phyloP scores from a whole-genome alignment of 352 stramenopile genomes.

The Hyaloperonospora brassicae region DNA sequence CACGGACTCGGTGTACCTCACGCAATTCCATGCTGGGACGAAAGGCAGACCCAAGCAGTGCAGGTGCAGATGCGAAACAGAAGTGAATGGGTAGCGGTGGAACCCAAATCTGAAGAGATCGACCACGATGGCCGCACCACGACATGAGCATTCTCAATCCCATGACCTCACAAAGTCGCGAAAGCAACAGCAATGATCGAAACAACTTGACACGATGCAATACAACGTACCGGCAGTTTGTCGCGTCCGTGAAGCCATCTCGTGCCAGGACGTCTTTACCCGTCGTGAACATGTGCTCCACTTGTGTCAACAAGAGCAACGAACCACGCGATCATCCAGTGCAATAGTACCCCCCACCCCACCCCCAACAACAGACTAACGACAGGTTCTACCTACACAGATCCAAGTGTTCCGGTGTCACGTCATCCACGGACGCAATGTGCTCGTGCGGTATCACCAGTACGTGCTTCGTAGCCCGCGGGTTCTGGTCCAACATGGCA shows the following conservation, averaged over 20 bases:
- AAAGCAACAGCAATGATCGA: neutral
- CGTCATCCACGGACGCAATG: conserved; percentile 43
- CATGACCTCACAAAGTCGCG: neutral
- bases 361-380: neutral
- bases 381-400: conserved; percentile 29
- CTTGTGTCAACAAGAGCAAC: conserved; percentile 12
- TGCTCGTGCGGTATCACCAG: conserved; percentile 60
- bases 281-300: conserved; percentile 50
- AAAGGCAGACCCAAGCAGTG: conserved; percentile 67
- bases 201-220: too few species aligned
- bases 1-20: conserved; percentile 49
- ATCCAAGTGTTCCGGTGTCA: conserved; percentile 31
- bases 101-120: conserved; percentile 47
- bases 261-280: conserved; percentile 41
- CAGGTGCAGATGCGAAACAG: conserved; percentile 62
- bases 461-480: conserved; percentile 43
- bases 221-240: conserved; percentile 27
- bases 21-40: conserved; percentile 47
- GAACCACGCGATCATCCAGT: neutral
- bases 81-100: conserved; percentile 61
- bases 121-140: neutral
- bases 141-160: too few species aligned
- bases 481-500: conserved; percentile 52
- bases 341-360: neutral
- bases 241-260: conserved; percentile 29